Percentiles rank a stretch among this genome's conserved stretches.
Conservation (phyloP, 495 filamentous ascomycete genomes). For the Parachaetomium inaequale region DNA sequence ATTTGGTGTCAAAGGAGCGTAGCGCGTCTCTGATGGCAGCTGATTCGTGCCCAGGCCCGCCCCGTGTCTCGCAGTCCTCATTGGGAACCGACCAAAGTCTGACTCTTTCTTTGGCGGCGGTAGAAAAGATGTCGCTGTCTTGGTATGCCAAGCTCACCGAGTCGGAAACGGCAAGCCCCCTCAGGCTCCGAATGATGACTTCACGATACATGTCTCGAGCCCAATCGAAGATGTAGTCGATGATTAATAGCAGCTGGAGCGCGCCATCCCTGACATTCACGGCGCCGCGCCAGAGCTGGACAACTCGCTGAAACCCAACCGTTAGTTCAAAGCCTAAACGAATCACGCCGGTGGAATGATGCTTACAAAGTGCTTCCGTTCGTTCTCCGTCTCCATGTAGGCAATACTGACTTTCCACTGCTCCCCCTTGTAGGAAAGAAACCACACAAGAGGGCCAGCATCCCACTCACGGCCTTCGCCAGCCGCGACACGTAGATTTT, state of each 20-base stretch:
- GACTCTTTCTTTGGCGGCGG: neutral
- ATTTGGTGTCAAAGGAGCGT: conserved; percentile 3
- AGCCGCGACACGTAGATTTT: neutral
- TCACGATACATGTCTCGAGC: conserved; percentile 35
- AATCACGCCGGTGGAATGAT: neutral
- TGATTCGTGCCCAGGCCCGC: neutral
- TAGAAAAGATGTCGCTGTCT: neutral
- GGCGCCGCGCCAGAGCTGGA: neutral
- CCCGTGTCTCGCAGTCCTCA: neutral
- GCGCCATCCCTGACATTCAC: conserved; percentile 26
- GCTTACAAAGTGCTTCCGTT: neutral
- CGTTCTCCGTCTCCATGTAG: neutral
- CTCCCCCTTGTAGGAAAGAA: neutral
- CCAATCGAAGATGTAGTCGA: conserved; percentile 40
- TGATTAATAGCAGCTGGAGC: conserved; percentile 33
- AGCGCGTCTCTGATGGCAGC: neutral
- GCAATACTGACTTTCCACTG: neutral
- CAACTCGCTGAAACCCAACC: neutral
- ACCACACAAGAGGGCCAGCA: neutral
- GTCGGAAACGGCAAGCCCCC: neutral
- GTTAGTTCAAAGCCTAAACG: neutral
- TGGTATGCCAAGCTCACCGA: neutral
- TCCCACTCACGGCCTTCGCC: neutral
- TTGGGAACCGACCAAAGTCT: neutral
- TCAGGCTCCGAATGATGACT: conserved; percentile 14